Evolutionary conservation across 106 monocot species (phyloP), one percentile per base, ranked within the genome.

Genomic region (Dendrobium nobile): DNA sequence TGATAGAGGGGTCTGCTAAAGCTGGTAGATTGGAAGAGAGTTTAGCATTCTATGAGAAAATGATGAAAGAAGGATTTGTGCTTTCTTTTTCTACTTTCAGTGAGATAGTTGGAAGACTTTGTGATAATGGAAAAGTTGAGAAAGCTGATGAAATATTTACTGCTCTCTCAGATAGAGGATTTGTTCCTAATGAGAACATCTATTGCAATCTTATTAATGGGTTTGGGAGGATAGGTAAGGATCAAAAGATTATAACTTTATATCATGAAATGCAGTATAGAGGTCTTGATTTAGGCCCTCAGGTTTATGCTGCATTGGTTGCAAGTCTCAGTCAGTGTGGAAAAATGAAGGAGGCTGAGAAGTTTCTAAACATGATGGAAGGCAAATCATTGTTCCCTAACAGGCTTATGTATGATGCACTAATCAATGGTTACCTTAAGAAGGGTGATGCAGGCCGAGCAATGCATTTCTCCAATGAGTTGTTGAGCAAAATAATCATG

Each of bases 191-290:
- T 74, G 82, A 84, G 80, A 77, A 47, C 5, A 84, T 72, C 7
- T 94, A 98, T 79, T 79, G 70, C 44, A 81, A 80, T 15, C 87
- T 98, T 22, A 91, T 92, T 37, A 51, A 88, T 89, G 94, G 94
- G 18, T 98, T 83, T 79, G 90, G 89, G 8, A 84, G 54, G 54
- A 83, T 41, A 7, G 78, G 84, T 41, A 82, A 86, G 44, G 78
- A 41, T 31, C 68, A 88, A 70, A 85, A 84, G 37, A 58, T 88
- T 55, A 11, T 87, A 43, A 88, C 83, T 72, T 44, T 92, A 17
- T 94, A 89, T 67, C 86, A 90, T 83, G 96, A 96, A 79, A 90
- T 96, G 91, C 83, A 87, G 78, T 81, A 87, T 54, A 88, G 78
- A 78, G 90, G 88, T 6, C 40, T 87, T 79, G 67, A 51, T 73